Conservation (phyloP, 2,329 filamentous ascomycete genomes). For the Talaromyces sp. region DNA sequence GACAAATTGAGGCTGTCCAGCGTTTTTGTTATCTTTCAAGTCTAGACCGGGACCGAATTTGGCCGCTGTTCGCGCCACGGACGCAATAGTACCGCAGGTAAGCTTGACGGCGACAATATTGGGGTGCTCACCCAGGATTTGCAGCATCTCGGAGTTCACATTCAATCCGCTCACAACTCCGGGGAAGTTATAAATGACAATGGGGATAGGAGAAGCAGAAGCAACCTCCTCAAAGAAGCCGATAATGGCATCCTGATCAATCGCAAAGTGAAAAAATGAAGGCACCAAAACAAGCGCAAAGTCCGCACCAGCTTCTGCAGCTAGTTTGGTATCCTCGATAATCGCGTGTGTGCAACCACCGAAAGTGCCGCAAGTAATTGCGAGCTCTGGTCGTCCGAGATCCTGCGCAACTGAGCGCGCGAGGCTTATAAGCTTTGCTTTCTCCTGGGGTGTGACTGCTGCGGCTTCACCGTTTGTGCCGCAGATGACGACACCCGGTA, state of each 20-base stretch:
- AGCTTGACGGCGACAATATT: conserved; percentile 40
- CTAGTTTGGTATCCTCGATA: conserved; percentile 61
- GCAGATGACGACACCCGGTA: conserved; percentile 50
- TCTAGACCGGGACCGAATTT: conserved; percentile 30
- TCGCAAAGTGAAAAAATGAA: conserved; percentile 67
- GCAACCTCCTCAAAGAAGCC: conserved; percentile 64
- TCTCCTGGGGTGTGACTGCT: conserved; percentile 40
- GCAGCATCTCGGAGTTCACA: conserved; percentile 41
- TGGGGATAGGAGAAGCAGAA: conserved; percentile 48
- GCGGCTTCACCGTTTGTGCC: conserved; percentile 49
- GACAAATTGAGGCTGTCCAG: conserved; percentile 29
- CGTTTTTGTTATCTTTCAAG: neutral
- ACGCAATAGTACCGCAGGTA: conserved; percentile 41
- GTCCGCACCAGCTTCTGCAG: conserved; percentile 64
- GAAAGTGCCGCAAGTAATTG: conserved; percentile 44
- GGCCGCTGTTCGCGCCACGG: conserved; percentile 41
- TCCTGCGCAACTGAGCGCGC: conserved; percentile 38
- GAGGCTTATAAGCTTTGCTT: conserved; percentile 37
- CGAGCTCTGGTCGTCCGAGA: conserved; percentile 32
- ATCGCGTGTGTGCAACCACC: conserved; percentile 41
- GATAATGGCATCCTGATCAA: conserved; percentile 57
- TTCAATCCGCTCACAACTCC: conserved; percentile 44
- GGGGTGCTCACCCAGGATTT: conserved; percentile 29
- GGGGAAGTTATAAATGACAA: conserved; percentile 51
- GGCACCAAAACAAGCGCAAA: conserved; percentile 71